Base-by-base conservation (phyloP, 345 rosid species). In the Moricandia moricandioides region DNA sequence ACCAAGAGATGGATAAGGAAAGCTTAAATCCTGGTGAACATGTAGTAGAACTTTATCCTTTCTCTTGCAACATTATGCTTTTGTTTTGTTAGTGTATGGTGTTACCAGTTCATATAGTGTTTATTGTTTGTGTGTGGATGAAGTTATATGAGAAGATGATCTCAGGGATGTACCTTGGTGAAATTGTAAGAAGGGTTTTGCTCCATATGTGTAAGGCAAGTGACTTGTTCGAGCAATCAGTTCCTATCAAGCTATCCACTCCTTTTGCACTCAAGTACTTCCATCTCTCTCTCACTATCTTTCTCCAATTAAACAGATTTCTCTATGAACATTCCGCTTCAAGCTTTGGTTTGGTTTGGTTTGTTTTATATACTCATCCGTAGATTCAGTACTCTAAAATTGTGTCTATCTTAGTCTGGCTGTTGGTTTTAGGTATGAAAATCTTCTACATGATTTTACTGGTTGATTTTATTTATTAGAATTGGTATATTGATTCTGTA, bases 161-260 rank as follows among this genome's bases (percentile, higher is more conserved):
- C 77, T 86, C 97, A 35, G 98, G 97, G 69, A 93, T 93, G 97
- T 91, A 91, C 78, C 88, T 87, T n/a, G 97, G 96, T 64, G 97
- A 93, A 84, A 91, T 91, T 74, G 94, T 83, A 10, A 80, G 92
- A 12, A 73, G 90, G 74, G 90, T 80, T 55, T 81, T 89, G 26
- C 76, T 84, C 17, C 70, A 82, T 61, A 87, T 93, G 88, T 87
- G 89, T 35, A 77, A 79, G 78, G 90, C 75, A 74, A 84, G 84
- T 71, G 85, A 78, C 58, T 63, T 89, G 63, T 91, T 93, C 45
- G 88, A 91, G 33, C 64, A 79, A 52, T 61, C 52, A 0, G 37
- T 76, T 62, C 90, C 88, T 4, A 70, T 70, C 35, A 87, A 89
- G 73, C 81, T 89, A 24, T 77, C 82, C 61, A 73, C 62, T n/a